phyloP scores from a whole-genome alignment of 306 rosid genomes.

The Pyrus bretschneideri region DNA sequence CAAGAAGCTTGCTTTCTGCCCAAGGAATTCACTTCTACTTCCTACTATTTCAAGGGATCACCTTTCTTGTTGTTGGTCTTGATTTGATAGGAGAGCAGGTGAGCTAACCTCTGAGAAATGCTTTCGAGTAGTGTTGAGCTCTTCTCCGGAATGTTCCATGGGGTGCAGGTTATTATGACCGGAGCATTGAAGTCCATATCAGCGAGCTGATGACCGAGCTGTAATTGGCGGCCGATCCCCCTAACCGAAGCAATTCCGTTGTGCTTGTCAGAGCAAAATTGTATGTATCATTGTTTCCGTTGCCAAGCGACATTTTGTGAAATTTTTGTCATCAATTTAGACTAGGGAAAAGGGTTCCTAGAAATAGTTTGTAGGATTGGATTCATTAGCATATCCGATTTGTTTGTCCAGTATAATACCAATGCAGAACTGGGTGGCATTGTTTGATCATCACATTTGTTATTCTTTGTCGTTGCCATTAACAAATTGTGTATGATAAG shows the following conservation, averaged over 20 bases:
- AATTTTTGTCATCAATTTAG: neutral
- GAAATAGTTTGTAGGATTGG: slow-evolving; percentile 4
- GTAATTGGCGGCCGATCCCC: no score
- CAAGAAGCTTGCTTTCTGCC: slow-evolving; percentile 89
- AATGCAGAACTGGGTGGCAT: slow-evolving; percentile 15
- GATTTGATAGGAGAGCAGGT: slow-evolving; percentile 97
- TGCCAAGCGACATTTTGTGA: slow-evolving; percentile 24
- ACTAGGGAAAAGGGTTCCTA: neutral
- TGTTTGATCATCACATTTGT: slow-evolving; percentile 30
- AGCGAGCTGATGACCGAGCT: slow-evolving; percentile 10
- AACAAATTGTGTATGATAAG: slow-evolving; percentile 29
- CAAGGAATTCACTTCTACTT: slow-evolving; percentile 99
- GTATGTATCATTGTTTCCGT: slow-evolving; percentile 26
- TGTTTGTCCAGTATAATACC: slow-evolving; percentile 16
- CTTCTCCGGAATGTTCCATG: slow-evolving; percentile 9
- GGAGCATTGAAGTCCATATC: slow-evolving; percentile 1
- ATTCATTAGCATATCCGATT: slow-evolving; percentile 16
- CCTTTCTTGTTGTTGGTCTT: slow-evolving; percentile 88
- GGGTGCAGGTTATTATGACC: neutral
- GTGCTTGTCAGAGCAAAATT: slow-evolving; percentile 33
- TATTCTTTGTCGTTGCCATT: slow-evolving; percentile 38
- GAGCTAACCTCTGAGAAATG: slow-evolving; percentile 37
- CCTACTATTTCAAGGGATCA: slow-evolving; percentile 88
- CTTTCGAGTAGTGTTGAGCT: slow-evolving; percentile 23
- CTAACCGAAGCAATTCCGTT: neutral